A percentile compares a stretch with the other conserved stretches of the same genome.
phyloP scores from a whole-genome alignment of 495 filamentous ascomycete species.

The Platismatia glauca region DNA sequence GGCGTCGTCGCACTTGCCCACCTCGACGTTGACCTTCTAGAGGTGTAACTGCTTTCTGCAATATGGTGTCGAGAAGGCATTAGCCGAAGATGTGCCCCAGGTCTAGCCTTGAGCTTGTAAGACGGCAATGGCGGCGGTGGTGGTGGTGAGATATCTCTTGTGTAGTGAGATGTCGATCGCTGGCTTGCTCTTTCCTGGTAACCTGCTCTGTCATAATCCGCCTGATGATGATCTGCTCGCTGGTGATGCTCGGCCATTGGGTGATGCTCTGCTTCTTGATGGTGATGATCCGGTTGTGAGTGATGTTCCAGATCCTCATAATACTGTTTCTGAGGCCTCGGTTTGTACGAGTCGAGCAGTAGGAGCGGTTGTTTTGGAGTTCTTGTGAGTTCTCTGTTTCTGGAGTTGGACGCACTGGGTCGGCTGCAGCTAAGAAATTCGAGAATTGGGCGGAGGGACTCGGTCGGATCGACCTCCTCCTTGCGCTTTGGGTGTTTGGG shows the following conservation, averaged over 20 bases:
- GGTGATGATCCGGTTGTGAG: neutral
- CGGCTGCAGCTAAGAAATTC: neutral
- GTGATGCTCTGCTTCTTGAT: neutral
- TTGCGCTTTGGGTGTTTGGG: neutral
- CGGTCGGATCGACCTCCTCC: neutral
- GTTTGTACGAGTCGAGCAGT: neutral
- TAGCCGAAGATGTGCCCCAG: neutral
- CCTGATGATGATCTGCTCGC: neutral
- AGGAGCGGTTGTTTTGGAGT: neutral
- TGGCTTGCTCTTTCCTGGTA: neutral
- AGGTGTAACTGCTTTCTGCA: neutral
- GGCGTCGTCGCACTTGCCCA: constrained; percentile 1
- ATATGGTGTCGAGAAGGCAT: neutral
- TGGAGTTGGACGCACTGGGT: neutral
- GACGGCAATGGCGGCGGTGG: neutral
- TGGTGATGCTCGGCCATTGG: neutral
- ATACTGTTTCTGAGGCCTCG: neutral
- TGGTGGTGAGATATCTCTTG: neutral
- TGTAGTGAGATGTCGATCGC: neutral
- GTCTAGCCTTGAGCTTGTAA: neutral
- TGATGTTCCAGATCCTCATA: neutral
- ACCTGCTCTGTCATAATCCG: neutral
- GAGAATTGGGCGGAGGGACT: neutral
- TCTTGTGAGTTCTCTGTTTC: neutral
- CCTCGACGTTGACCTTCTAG: neutral